Evolutionary conservation across 139 green algal species (phyloP), one percentile per base, ranked within the genome.

Genomic region (Chara braunii): DNA sequence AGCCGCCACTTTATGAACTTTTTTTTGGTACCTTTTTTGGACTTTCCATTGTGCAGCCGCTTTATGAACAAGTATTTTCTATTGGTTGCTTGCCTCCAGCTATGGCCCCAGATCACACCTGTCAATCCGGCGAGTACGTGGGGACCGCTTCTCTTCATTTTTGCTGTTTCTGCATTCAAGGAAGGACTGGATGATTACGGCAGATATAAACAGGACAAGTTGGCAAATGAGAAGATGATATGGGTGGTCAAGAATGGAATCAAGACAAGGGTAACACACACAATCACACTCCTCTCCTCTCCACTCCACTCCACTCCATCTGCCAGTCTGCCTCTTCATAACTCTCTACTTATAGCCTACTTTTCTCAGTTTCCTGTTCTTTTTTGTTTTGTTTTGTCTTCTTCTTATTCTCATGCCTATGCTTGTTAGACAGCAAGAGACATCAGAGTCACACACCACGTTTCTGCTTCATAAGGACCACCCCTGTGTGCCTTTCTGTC

Each of bases 61-160:
- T 74, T 74, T 45, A 61, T 74, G 51, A 77, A 77, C 68, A 68
- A 64, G 18, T 77, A 77, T 32, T 77, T 77, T 34, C 64, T 77
- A 28, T 12, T 77, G 4, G 64, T 77, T 51, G 68, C 68, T 18
- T 34, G 28, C 14, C 42, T 77, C 22, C 68, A 77, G 51, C 64
- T 77, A 23, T 75, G 64, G 61, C 64, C 64, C 4, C 22, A 22
- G n/a, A 74, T 77, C 8, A 53, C 68, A 2, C 68, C 68, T 14
- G 64, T 74, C 23, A 62, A 77, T 50, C 64, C 61, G 36, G 12
- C 32, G 3, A 72, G 29, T 43, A 66, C 53, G 8, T 70, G 71
- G 64, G 54, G 50, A 4, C 70, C 70, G 11, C 52, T 78, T 2
- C 3, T 79, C 4, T 57, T 78, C 4, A 63, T 78, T 14, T 57